These are phyloP conservation scores for Lodderomyces pseudojiufengensis DNA, from an alignment of 1,139 yeast genomes.

Conservation along the genomic window DNA sequence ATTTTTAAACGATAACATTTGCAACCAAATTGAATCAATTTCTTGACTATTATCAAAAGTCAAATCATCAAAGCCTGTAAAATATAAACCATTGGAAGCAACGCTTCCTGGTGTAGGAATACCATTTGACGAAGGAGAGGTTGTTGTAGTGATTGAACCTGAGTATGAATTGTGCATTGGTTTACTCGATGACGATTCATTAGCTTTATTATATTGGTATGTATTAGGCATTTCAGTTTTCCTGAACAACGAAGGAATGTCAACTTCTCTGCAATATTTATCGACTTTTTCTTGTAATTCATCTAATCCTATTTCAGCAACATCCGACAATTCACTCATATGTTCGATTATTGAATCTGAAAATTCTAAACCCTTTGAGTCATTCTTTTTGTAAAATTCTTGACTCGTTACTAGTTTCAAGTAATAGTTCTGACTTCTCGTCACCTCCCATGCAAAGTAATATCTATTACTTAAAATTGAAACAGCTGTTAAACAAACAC, in stretches of 20 bases:
- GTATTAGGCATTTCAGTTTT: constrained; percentile 2
- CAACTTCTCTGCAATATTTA: constrained; percentile 11
- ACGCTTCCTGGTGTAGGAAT: neutral
- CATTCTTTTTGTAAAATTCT: constrained; percentile 27
- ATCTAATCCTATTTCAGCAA: constrained; percentile 8
- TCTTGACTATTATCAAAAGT: constrained; percentile 29
- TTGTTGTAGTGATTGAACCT: neutral
- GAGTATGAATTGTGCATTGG: neutral
- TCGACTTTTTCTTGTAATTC: constrained; percentile 6
- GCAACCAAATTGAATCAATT: constrained; percentile 39
- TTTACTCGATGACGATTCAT: neutral
- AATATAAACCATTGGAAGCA: constrained; percentile 8
- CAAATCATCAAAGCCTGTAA: constrained; percentile 17
- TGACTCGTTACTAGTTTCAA: constrained; percentile 24
- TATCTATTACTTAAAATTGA: constrained; percentile 38
- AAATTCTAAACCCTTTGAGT: constrained; percentile 12
- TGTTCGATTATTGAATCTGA: constrained; percentile 16
- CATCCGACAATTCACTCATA: constrained; percentile 20
- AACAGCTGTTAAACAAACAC: constrained; percentile 29
- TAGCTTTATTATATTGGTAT: neutral
- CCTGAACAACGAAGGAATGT: constrained; percentile 9
- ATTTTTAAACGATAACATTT: constrained; percentile 20
- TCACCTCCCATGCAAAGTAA: constrained; percentile 48
- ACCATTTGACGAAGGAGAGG: neutral
- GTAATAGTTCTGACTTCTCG: constrained; percentile 36